A percentile compares a stretch with the other conserved stretches of the same genome.
phyloP scores from a whole-genome alignment of 1,284 basidiomycete species.

The Ganoderma multipileum region DNA sequence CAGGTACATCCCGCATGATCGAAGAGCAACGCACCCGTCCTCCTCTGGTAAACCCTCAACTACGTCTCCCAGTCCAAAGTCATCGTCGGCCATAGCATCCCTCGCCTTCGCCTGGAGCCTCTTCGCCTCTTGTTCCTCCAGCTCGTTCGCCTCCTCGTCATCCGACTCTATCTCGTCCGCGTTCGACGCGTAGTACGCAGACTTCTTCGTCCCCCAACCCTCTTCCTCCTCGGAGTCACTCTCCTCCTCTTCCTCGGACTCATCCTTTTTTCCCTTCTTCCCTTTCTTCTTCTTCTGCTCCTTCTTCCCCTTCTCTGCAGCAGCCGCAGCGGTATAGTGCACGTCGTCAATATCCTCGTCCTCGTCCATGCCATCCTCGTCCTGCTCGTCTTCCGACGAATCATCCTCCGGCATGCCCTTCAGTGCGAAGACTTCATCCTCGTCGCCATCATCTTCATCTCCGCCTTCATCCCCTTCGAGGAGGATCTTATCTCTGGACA shows the following conservation, averaged over 20 bases:
- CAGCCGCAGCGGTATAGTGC: conserved; percentile 31
- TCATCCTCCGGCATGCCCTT: conserved; percentile 52
- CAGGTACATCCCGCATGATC: neutral
- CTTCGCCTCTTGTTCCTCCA: conserved; percentile 89
- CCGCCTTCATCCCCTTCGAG: conserved; percentile 62
- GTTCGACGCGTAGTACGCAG: conserved; percentile 87
- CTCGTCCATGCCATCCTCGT: conserved; percentile 49
- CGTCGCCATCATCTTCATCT: conserved; percentile 54
- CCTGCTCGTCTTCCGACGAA: conserved; percentile 54
- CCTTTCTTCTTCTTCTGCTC: conserved; percentile 47
- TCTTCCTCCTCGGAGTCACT: conserved; percentile 62
- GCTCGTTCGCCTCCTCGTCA: conserved; percentile 84
- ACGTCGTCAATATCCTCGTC: conserved; percentile 48
- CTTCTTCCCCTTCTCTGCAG: conserved; percentile 43
- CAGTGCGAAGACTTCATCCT: conserved; percentile 80
- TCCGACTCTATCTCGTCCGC: conserved; percentile 82
- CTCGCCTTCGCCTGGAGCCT: conserved; percentile 81
- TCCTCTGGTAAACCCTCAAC: conserved; percentile 48
- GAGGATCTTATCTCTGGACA: conserved; percentile 78
- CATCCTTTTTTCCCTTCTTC: conserved; percentile 41
- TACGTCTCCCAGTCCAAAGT: conserved; percentile 85
- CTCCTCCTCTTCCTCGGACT: conserved; percentile 43
- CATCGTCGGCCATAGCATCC: conserved; percentile 76
- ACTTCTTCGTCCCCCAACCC: conserved; percentile 81
- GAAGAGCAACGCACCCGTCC: conserved; percentile 49